These are phyloP conservation scores for Infundibulicybe gibba DNA, from an alignment of 768 basidiomycete genomes.

Conservation along the genomic window DNA sequence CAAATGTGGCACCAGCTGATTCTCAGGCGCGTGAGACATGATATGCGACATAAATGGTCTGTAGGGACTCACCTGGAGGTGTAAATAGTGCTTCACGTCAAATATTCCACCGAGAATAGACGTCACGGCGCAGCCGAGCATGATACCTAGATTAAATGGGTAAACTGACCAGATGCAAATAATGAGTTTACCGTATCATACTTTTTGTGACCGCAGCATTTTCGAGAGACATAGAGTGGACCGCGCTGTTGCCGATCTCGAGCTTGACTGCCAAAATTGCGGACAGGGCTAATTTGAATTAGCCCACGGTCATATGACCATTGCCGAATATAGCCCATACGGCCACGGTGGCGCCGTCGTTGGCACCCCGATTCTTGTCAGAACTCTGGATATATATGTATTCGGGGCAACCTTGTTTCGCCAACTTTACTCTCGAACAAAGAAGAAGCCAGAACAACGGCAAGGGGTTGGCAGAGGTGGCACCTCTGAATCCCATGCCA, in stretches of 20 bases:
- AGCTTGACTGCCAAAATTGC: too few relatives aligned
- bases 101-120: slow-evolving; percentile 78
- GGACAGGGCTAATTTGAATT: background rate
- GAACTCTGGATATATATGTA: too few relatives aligned
- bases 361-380: too few relatives aligned
- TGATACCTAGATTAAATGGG: slow-evolving; percentile 53
- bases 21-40: slow-evolving; percentile 1
- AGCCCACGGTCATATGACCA: background rate
- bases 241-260: background rate
- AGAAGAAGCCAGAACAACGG: too few relatives aligned
- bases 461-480: too few relatives aligned
- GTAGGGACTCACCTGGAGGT: slow-evolving; percentile 61
- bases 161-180: slow-evolving; percentile 2
- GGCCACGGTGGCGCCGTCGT: too few relatives aligned
- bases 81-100: slow-evolving; percentile 86
- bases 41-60: slow-evolving; percentile 7
- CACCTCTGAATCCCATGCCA: too few relatives aligned
- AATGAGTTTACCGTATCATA: slow-evolving; percentile 15
- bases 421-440: too few relatives aligned
- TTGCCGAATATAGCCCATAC: background rate
- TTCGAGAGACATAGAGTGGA: slow-evolving; percentile 66
- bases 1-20: slow-evolving; percentile 80
- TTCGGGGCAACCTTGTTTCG: too few relatives aligned
- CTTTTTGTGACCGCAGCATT: slow-evolving; percentile 85
- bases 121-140: slow-evolving; percentile 65